Evolutionary conservation across 805 yeast species (phyloP).

Genomic region (Pichia nakasei): DNA sequence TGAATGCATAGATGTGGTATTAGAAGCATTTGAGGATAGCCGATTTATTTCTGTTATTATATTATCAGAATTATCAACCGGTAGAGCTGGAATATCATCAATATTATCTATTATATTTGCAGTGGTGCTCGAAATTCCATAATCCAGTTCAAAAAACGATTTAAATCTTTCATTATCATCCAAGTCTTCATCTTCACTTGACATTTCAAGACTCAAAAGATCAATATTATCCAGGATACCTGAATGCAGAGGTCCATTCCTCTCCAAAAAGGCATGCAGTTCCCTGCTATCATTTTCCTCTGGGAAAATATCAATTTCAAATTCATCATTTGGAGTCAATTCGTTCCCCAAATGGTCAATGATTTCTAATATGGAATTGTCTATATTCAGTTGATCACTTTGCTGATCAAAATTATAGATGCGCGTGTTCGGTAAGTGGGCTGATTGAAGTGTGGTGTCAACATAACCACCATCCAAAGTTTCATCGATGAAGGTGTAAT

Average conservation of each 20-base stretch:
- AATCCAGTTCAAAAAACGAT: constrained; percentile 3
- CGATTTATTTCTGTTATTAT: not conserved
- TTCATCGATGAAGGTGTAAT: not conserved
- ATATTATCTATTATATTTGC: not conserved
- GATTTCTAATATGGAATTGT: constrained; percentile 3
- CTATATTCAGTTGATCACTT: not conserved
- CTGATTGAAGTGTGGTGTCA: not conserved
- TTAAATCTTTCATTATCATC: constrained; percentile 3
- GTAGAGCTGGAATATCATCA: not conserved
- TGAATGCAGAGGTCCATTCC: not conserved
- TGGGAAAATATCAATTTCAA: constrained; percentile 3
- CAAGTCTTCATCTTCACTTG: constrained; percentile 7
- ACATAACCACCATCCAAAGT: not conserved
- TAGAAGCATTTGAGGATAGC: not conserved
- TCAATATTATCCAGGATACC: constrained; percentile 3
- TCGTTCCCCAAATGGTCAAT: constrained; percentile 3
- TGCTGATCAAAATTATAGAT: not conserved
- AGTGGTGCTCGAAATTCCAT: not conserved
- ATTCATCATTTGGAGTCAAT: constrained; percentile 2
- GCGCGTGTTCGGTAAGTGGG: not conserved
- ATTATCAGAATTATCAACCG: not conserved
- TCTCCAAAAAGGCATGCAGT: not conserved
- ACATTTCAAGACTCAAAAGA: constrained; percentile 2
- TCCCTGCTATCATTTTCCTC: not conserved
- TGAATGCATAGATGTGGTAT: not conserved